Base-by-base conservation (phyloP, 2,329 filamentous ascomycete genomes). In the Aspergillus tubingensis region DNA sequence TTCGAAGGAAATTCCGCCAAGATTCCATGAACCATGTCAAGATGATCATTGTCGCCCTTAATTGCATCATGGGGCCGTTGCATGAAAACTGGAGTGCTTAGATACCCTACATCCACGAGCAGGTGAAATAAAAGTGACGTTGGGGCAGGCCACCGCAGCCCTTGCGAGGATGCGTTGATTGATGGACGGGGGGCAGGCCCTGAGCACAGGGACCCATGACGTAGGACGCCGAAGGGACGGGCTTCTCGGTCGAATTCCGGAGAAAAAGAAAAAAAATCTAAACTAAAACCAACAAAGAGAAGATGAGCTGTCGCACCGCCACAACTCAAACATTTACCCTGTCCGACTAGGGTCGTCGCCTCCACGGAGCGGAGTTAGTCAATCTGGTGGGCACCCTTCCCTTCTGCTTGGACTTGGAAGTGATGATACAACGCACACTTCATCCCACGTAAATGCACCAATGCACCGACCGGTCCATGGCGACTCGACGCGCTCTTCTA, bases 51-150 rank as follows among this genome's bases (percentile, higher is more conserved):
- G 11, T n/a, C 25, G 23, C 53, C 25, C 32, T 47, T 8, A 19
- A 30, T 25, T 55, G 53, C 53, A 55, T 55, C 53, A 55, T 47
- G 53, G 38, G 5, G 52, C 52, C n/a, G 10, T 5, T 25, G 38
- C 52, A 44, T 43, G 2, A 5, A 55, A 47, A 17, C 25, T 32
- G 25, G 47, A n/a, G 47, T 17, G 19, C 8, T 8, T 49, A 43
- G 10, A 36, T 23, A 30, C 23, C 47, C 17, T 2, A 19, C 23
- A 50, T 50, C 23, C 32, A 15, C 32, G 11, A 27, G 25, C 19
- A 44, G 17, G 36, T 47, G 52, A 55, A 36, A 36, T 27, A 6
- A 10, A 30, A 32, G 39, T 44, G 39, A 55, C 41, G 30, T 55
- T 55, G 39, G 5, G 27, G 36, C 3, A 19, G 10, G 17, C 8